Evolutionary conservation across 2,329 filamentous ascomycete species (phyloP), one percentile per base, ranked within the genome.

Genomic region (Monilinia laxa): DNA sequence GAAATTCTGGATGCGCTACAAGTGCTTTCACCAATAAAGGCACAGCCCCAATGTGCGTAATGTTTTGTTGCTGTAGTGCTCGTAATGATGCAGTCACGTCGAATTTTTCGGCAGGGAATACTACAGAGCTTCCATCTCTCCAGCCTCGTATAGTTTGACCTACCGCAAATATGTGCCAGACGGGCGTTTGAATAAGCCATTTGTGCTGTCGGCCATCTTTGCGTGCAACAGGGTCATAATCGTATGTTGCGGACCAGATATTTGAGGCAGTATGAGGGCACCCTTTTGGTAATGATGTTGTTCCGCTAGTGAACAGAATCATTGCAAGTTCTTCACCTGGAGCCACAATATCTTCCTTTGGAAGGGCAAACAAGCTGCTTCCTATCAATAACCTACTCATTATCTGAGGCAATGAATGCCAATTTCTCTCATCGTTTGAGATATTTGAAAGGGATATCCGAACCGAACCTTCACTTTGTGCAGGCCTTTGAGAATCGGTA

Each of bases 91-190:
- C 84, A 7, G 80, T 0, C 28, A 87, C 82, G 70, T 90, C 81
- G 77, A 90, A 91, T 2, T 84, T 84, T 77, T 90, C 87, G 1
- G 83, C 80, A 0, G 88, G 87, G 70, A 90, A 90, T 4, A 90
- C 83, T 59, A 91, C 87, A 14, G 84, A 38, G 31, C 66, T 49
- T 25, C 66, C 62, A 53, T 68, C 64, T 56, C 66, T 59, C 47
- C 55, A 68, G 5, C 62, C 49, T 35, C 66, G 57, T 18, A 68
- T 28, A 2, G 49, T 16, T 23, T 68, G 59, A 14, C 60, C 60
- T 5, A 68, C 38, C 18, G 66, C 64, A 51, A 66, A 66, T 18
- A 68, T 66, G 51, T 68, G 67, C 31, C 35, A 68, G 7, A 66
- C 38, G 2, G 67, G 67, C 5, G 64, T 66, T 25, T 68, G 67